phyloP scores from a whole-genome alignment of 441 rosid genomes.

The Populus hybrid region DNA sequence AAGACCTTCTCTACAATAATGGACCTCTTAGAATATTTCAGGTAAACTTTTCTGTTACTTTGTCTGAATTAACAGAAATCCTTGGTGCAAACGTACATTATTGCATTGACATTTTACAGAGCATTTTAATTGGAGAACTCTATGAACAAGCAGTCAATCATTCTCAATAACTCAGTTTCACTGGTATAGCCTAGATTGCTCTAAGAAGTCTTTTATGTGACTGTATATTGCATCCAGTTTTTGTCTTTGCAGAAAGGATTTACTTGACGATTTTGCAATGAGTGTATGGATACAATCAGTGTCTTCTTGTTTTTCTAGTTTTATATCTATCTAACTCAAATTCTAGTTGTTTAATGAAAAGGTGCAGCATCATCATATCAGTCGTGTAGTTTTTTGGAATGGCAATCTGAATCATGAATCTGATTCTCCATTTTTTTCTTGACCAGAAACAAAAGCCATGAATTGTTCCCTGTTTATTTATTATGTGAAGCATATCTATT shows the following conservation, averaged over 20 bases:
- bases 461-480: background rate
- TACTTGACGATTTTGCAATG: background rate
- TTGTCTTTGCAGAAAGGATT: background rate
- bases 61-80: background rate
- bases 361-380: background rate
- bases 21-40: slow-evolving; percentile 35
- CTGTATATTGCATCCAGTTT: slow-evolving; percentile 6
- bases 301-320: background rate
- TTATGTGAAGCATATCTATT: background rate
- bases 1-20: slow-evolving; percentile 38
- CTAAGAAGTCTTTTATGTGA: background rate
- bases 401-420: background rate
- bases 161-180: background rate
- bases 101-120: background rate
- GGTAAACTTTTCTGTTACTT: slow-evolving; percentile 30
- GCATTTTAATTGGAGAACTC: background rate
- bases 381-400: too few relatives aligned
- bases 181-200: background rate
- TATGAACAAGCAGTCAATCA: background rate
- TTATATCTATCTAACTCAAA: background rate
- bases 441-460: background rate
- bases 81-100: background rate
- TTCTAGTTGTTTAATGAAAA: background rate
- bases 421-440: background rate
- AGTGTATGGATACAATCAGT: background rate